Evolutionary conservation across 139 green algal genomes (phyloP).

Genomic region (Pycnococcus provasolii): DNA sequence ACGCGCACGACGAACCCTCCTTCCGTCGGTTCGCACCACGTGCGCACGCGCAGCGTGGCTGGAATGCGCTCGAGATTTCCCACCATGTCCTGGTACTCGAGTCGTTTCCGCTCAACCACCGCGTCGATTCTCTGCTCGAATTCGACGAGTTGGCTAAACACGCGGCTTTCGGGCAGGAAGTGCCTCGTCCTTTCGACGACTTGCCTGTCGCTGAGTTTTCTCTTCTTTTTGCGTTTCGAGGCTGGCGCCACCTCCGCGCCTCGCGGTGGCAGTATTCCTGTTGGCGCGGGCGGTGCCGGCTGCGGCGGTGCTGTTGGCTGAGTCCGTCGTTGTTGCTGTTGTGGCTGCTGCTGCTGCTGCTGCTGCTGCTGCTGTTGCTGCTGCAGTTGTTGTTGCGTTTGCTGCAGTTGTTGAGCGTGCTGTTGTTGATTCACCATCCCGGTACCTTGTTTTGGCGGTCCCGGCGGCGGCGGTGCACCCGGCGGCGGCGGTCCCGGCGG

Average conservation of each 20-base stretch:
- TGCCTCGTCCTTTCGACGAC: constrained; percentile 24
- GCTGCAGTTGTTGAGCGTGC: background rate
- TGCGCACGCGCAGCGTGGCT: too few species aligned
- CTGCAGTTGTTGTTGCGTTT: background rate
- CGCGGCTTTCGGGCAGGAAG: constrained; percentile 17
- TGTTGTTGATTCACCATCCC: background rate
- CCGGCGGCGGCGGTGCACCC: background rate
- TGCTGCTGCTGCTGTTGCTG: background rate
- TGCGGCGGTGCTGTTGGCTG: background rate
- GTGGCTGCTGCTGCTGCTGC: background rate
- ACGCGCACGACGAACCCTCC: too few species aligned
- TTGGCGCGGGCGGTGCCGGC: background rate
- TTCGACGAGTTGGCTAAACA: constrained; percentile 11
- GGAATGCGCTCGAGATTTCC: too few species aligned
- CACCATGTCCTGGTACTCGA: too few species aligned
- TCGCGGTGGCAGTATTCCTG: background rate
- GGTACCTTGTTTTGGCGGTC: background rate
- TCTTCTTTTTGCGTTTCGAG: background rate
- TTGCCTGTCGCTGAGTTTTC: constrained; percentile 10
- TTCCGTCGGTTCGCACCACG: too few species aligned
- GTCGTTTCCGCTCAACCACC: too few species aligned
- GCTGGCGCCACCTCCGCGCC: background rate
- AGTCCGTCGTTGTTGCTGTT: background rate
- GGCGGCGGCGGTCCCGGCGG: background rate
- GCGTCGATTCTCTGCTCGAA: too few species aligned